Evolutionary conservation across 2,329 filamentous ascomycete genomes (phyloP), one percentile per base, ranked within the genome.

Genomic region (Fusarium oligoseptatum): DNA sequence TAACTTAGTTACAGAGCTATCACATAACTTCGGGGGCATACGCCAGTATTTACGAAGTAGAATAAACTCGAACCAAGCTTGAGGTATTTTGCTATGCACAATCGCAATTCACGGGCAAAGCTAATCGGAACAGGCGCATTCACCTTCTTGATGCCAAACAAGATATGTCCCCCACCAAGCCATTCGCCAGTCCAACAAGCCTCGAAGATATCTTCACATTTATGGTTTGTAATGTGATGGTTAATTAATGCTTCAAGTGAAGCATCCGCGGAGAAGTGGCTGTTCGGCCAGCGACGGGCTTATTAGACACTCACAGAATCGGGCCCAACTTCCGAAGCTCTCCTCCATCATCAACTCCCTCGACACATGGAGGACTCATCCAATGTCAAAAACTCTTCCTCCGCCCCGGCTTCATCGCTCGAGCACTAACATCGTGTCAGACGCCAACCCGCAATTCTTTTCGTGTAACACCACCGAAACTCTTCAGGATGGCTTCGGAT

Each of bases 401-500:
- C 9, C 3, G 15, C 14, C 6, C 10, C 0, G 0, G 1, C 2
- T 4, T 27, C 1, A 29, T 36, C 3, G 1, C 20, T 7, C 0
- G 20, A 15, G 5, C 24, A n/a, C 9, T 20, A 4, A 57, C 2
- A 50, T 6, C 1, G 5, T 34, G 8, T 10, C 36, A 43, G 24
- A 45, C 32, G 8, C 9, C 2, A 29, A 4, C 6, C 3, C 17
- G 4, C 12, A n/a, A 22, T 15, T 8, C 6, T 12, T 24, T 14
- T n/a, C 5, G 22, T 37, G 24, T 15, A 15, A 14, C 22, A 22
- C 3, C 34, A 3, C 29, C 12, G 2, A 36, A 22, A 36, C n/a
- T 56, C 20, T 62, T 27, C 55, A 73, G 34, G n/a, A 79, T 79
- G 77, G 50, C 68, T 65, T 72, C 72, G n/a, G 69, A 66, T 73